Base-by-base conservation (phyloP, 257 asterid species). In the Orobanche coerulescens region DNA sequence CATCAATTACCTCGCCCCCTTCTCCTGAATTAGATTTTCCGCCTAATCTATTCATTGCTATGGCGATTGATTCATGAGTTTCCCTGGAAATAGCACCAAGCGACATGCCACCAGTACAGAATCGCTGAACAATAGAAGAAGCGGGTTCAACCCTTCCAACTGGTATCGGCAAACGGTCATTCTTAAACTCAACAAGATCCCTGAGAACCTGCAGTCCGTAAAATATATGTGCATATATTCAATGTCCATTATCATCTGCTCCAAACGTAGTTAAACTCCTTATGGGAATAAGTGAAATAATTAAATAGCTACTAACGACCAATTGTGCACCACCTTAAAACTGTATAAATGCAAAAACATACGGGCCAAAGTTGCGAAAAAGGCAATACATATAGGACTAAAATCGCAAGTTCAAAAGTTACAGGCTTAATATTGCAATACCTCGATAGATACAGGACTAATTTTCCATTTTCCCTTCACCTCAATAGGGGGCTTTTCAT, bases 31-130 rank as follows among this genome's bases (percentile, higher is more conserved):
- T 93, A 47, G 98, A 93, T 72, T 89, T 93, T 57, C 98, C 98
- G 16, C 97, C 92, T 65, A 93, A 43, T 81, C 98, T 78, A 72
- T 93, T 93, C 98, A 93, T 93, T 22, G 98, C 98, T 57, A 93
- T 89, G 70, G 98, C 98, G 67, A 93, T 93, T 54, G 98, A 95
- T 79, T 93, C 98, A 55, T 93, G 98, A 64, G 98, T 93, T 83
- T 93, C 97, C 78, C 97, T 84, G 48, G 98, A 93, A 76, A 93
- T 93, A 68, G 98, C 98, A 73, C 98, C 98, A 57, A 93, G 96
- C 9, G 98, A 93, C 98, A 93, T 93, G 73, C 98, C 98, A 62
- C 98, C 98, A 12, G 98, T 93, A 76, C 98, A 93, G 76, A 93
- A 93, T 43, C 98, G 87, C 78, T 81, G 71, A 71, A 89, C 98